Conservation (phyloP, 2,329 filamentous ascomycete species). For the Chaetomiaceae sp. region DNA sequence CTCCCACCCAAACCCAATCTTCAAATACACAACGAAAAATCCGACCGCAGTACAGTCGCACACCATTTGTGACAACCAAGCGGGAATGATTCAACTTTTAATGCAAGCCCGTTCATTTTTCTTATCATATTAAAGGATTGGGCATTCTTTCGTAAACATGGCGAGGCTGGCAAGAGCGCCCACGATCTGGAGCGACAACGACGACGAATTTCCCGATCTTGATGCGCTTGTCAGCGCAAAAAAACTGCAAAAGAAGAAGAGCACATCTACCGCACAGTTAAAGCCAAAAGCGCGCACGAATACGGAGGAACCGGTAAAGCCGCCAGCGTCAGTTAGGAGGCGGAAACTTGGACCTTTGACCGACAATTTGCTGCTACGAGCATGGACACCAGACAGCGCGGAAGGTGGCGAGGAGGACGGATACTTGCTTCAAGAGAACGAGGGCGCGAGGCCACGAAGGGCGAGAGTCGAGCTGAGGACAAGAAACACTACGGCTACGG, state of each 20-base stretch:
- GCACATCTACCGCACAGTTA: neutral
- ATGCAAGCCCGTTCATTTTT: neutral
- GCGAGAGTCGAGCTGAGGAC: slow-evolving; percentile 22
- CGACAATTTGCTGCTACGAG: slow-evolving; percentile 23
- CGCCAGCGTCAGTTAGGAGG: slow-evolving; percentile 19
- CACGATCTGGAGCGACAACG: slow-evolving; percentile 15
- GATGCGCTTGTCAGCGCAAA: slow-evolving; percentile 4
- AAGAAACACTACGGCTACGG: slow-evolving; percentile 14
- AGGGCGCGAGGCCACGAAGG: slow-evolving; percentile 1
- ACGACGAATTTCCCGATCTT: slow-evolving; percentile 24
- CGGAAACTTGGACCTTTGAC: slow-evolving; percentile 24
- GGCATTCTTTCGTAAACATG: slow-evolving; percentile 6
- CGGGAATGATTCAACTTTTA: neutral
- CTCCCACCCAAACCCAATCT: neutral
- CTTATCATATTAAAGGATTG: neutral
- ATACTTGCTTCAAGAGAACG: neutral
- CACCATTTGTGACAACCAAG: neutral
- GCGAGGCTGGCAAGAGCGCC: slow-evolving; percentile 11
- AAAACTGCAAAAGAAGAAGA: neutral
- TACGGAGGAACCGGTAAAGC: slow-evolving; percentile 6
- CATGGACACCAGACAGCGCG: slow-evolving; percentile 22
- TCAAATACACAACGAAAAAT: neutral
- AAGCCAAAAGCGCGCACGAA: neutral
- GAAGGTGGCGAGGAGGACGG: neutral
- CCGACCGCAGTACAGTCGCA: too few species aligned